Percentiles rank a stretch among this genome's conserved stretches.
Evolutionary conservation across 164 flowering plant genomes (phyloP).

Genomic region (Euptelea pleiosperma): DNA sequence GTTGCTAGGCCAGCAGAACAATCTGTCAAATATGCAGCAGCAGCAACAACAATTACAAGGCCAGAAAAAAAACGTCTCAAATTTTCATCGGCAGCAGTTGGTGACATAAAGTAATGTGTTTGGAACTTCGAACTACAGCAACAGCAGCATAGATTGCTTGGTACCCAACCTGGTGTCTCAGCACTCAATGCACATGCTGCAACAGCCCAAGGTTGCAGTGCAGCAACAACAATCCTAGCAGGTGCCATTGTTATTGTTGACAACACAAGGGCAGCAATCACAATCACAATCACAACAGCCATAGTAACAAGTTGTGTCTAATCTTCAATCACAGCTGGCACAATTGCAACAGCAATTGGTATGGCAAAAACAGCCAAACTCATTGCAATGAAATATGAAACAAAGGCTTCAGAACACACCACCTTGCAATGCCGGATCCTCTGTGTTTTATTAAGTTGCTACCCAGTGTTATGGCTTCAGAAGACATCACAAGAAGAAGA

Average conservation of each 20-base stretch:
- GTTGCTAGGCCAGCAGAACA: slow-evolving; percentile 39
- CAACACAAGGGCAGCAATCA: slow-evolving; percentile 54
- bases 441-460: too few relatives aligned
- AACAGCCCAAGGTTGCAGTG: slow-evolving; percentile 43
- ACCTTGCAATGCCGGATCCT: too few relatives aligned
- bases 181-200: slow-evolving; percentile 21
- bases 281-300: too few relatives aligned
- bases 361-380: slow-evolving; percentile 2
- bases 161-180: slow-evolving; percentile 54
- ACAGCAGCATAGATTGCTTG: slow-evolving; percentile 54
- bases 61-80: slow-evolving; percentile 36
- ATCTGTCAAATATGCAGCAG: slow-evolving; percentile 25
- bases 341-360: slow-evolving; percentile 20
- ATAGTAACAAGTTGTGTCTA: too few relatives aligned
- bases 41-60: slow-evolving; percentile 28
- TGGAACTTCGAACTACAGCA: slow-evolving; percentile 57
- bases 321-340: slow-evolving; percentile 11
- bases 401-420: slow-evolving; percentile 17
- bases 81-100: slow-evolving; percentile 49
- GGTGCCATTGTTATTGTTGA: slow-evolving; percentile 23
- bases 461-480: too few relatives aligned
- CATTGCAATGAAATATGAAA: slow-evolving; percentile 11
- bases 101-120: slow-evolving; percentile 48
- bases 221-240: slow-evolving; percentile 43
- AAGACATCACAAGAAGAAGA: too few relatives aligned